Evolutionary conservation across 208 protist species (phyloP).

Genomic region (Angomonas deanei): DNA sequence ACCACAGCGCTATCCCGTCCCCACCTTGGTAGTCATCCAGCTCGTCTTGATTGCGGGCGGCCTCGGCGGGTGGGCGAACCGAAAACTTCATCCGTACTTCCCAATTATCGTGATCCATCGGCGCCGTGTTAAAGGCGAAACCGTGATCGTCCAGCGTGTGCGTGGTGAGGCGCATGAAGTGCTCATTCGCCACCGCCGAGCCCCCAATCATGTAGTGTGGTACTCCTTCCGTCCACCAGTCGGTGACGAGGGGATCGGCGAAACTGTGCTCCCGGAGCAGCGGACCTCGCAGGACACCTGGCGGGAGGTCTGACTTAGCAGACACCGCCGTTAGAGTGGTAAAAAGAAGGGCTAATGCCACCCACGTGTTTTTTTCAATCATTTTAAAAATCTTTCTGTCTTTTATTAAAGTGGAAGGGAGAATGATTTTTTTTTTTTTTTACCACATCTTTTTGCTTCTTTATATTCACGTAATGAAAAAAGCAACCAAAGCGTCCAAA

Average conservation of each 20-base stretch:
- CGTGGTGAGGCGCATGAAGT: conserved; percentile 73
- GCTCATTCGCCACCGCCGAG: conserved; percentile 65
- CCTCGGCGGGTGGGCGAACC: conserved; percentile 47
- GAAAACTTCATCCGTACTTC: conserved; percentile 67
- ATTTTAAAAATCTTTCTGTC: conserved; percentile 11
- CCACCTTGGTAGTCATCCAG: conserved; percentile 51
- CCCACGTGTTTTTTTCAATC: not conserved
- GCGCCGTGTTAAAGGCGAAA: conserved; percentile 78
- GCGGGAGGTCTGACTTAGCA: no score
- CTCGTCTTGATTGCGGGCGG: conserved; percentile 8
- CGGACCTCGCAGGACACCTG: conserved; percentile 58
- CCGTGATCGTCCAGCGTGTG: conserved; percentile 65
- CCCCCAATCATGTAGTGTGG: conserved; percentile 85
- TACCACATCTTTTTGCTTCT: no score
- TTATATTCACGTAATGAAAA: no score
- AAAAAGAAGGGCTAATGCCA: no score
- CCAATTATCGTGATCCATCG: conserved; percentile 70
- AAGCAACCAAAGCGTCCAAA: no score
- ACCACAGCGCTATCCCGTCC: conserved; percentile 83
- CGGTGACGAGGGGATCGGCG: conserved; percentile 56
- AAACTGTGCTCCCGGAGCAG: conserved; percentile 78
- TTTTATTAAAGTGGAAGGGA: conserved; percentile 5
- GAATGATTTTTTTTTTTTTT: no score
- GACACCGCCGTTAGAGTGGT: no score
- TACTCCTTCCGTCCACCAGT: conserved; percentile 87